A percentile compares a stretch with the other conserved stretches of the same genome.
These are phyloP conservation scores for Chalciporus pseudorubinellus DNA, from an alignment of 768 basidiomycete genomes.

Conservation along the genomic window DNA sequence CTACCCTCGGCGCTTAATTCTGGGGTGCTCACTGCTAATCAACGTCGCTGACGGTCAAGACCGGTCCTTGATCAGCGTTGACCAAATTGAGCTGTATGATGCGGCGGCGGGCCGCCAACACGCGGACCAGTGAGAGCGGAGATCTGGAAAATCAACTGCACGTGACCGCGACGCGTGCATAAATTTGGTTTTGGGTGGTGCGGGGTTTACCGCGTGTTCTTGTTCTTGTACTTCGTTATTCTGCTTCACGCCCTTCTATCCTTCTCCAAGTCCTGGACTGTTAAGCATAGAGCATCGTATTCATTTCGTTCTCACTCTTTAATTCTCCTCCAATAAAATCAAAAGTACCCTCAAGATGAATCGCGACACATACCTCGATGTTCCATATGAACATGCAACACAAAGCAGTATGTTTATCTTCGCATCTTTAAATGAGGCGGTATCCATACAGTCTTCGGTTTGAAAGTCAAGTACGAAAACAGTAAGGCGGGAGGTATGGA, in stretches of 20 bases:
- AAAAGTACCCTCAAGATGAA: conserved; percentile 22
- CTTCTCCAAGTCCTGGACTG: conserved; percentile 11
- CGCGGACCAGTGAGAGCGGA: not conserved
- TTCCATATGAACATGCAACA: conserved; percentile 36
- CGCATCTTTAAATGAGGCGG: not conserved
- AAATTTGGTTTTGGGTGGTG: conserved; percentile 16
- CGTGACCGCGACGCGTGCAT: conserved; percentile 31
- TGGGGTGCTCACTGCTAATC: conserved; percentile 1
- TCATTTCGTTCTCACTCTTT: conserved; percentile 16
- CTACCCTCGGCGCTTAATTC: conserved; percentile 6
- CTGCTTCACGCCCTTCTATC: conserved; percentile 28
- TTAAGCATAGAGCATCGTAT: not conserved
- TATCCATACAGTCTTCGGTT: not conserved
- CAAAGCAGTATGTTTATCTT: conserved; percentile 28
- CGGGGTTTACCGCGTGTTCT: conserved; percentile 28
- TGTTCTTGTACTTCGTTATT: conserved; percentile 21
- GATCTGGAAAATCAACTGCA: conserved; percentile 16
- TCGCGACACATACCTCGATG: conserved; percentile 39
- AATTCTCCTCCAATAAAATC: conserved; percentile 5
- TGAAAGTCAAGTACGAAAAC: conserved; percentile 1
- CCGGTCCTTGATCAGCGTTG: not conserved
- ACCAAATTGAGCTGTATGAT: not conserved
- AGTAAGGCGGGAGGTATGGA: conserved; percentile 11
- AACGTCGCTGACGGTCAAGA: not conserved
- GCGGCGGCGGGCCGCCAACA: too few species aligned